phyloP scores from a whole-genome alignment of 495 filamentous ascomycete species.

The Neurospora terricola region DNA sequence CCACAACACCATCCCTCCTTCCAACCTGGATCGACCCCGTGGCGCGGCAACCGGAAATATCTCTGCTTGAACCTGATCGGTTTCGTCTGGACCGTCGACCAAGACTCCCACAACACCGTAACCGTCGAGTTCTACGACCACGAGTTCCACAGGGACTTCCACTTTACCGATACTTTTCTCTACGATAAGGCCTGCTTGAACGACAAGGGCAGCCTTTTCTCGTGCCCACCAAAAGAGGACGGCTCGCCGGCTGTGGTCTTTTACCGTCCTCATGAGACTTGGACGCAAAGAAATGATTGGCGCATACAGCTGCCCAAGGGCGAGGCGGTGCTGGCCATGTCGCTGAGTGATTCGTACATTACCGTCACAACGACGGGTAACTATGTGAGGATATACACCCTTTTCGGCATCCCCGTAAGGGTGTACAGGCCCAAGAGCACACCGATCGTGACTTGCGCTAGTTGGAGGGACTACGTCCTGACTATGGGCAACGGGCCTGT shows the following conservation, averaged over 20 bases:
- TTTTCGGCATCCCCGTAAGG: constrained; percentile 81
- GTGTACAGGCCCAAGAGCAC: constrained; percentile 84
- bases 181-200: constrained; percentile 92
- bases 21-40: constrained; percentile 89
- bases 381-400: constrained; percentile 85
- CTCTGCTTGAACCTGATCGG: constrained; percentile 88
- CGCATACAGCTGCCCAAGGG: constrained; percentile 70
- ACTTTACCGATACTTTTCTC: constrained; percentile 90
- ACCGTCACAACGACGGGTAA: constrained; percentile 74
- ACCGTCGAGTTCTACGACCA: constrained; percentile 97
- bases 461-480: constrained; percentile 88
- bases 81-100: constrained; percentile 93
- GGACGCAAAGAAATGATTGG: constrained; percentile 88
- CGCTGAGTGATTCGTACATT: constrained; percentile 84
- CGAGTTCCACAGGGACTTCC: constrained; percentile 83
- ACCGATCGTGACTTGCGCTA: constrained; percentile 82
- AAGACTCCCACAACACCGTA: constrained; percentile 88
- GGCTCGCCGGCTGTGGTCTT: constrained; percentile 69
- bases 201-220: constrained; percentile 79
- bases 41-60: constrained; percentile 88
- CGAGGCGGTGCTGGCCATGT: constrained; percentile 74
- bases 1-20: constrained; percentile 73
- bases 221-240: constrained; percentile 60
- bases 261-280: constrained; percentile 93
- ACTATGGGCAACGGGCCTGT: constrained; percentile 89